Base-by-base conservation (phyloP, 2,329 filamentous ascomycete genomes). In the Claviceps sp. region DNA sequence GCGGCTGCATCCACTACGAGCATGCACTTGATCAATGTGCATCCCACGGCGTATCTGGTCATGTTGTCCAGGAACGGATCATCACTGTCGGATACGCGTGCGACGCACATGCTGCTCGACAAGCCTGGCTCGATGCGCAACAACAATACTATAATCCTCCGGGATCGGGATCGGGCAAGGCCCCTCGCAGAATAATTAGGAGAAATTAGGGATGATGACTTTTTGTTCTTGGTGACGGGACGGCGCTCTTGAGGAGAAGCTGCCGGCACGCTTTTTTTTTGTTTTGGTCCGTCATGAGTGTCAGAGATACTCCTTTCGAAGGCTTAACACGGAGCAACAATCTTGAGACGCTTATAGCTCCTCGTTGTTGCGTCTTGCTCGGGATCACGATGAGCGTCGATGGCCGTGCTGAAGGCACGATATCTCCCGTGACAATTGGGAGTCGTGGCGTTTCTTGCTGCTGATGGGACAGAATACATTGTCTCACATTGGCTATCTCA, bases 61-160 rank as follows among this genome's bases (percentile, higher is more conserved):
- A 95, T 63, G 61, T 62, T 46, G 72, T 90, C 53, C 80, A 88
- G 58, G 82, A 86, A 62, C 84, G 85, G 64, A 86, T 79, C 6
- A 85, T 95, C 50, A 74, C 87, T 20, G 88, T 95, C 24, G 90
- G 89, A 50, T 93, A 93, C 63, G 78, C 84, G 50, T 95, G 89
- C 69, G 60, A 58, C 50, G 52, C 56, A 40, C 65, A 67, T 50
- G 55, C 64, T 6, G 58, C 61, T 37, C 64, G 66, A 48, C 63
- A 66, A 40, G 65, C 69, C 34, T 66, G 74, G 51, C 64, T 70
- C 54, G 62, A 70, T 34, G 64, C 67, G 50, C 61, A 60, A 34
- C 69, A 69, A 55, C 64, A 58, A 50, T 78, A 79, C 61, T 74
- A 76, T 18, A 76, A 79, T 64, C 78, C 76, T 60, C 70, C 66